Percentiles rank a stretch among this genome's conserved stretches.
Evolutionary conservation across 2,329 filamentous ascomycete species (phyloP).

Genomic region (Claviceps sp.): DNA sequence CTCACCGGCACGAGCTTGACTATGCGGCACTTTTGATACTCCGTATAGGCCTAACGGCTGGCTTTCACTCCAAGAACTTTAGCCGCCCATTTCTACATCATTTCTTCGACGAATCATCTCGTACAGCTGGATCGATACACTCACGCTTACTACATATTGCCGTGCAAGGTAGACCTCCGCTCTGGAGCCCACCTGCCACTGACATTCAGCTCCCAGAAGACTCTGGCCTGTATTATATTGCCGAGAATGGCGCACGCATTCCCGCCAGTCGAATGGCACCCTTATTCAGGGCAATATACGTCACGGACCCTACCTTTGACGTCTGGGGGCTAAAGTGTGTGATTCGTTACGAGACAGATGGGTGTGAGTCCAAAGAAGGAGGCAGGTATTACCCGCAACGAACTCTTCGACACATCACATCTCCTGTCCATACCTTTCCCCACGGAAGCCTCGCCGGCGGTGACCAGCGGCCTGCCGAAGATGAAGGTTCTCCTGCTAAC

Average conservation of each 20-base stretch:
- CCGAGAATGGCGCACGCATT: constrained; percentile 31
- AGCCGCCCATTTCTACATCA: too few relatives aligned
- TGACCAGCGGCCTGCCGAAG: too few relatives aligned
- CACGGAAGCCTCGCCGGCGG: too few relatives aligned
- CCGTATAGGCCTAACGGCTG: neutral
- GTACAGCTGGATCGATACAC: constrained; percentile 34
- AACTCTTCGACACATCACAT: too few relatives aligned
- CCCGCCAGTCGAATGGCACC: constrained; percentile 31
- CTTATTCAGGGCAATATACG: constrained; percentile 29
- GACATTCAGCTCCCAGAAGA: constrained; percentile 20
- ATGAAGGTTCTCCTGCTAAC: too few relatives aligned
- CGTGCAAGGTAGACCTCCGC: constrained; percentile 25
- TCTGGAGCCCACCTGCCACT: constrained; percentile 20
- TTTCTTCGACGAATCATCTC: constrained; percentile 11
- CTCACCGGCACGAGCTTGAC: neutral
- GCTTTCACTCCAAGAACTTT: too few relatives aligned
- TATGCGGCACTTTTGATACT: neutral
- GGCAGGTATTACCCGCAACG: too few relatives aligned
- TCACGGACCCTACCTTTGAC: constrained; percentile 24
- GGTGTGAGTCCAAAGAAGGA: constrained; percentile 19
- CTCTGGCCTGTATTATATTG: constrained; percentile 26
- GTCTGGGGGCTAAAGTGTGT: constrained; percentile 24
- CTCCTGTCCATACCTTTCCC: too few relatives aligned
- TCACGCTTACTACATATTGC: constrained; percentile 28
- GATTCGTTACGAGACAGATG: constrained; percentile 30